Base-by-base conservation (phyloP, 2,329 filamentous ascomycete genomes). In the Fusarium bulbicola region DNA sequence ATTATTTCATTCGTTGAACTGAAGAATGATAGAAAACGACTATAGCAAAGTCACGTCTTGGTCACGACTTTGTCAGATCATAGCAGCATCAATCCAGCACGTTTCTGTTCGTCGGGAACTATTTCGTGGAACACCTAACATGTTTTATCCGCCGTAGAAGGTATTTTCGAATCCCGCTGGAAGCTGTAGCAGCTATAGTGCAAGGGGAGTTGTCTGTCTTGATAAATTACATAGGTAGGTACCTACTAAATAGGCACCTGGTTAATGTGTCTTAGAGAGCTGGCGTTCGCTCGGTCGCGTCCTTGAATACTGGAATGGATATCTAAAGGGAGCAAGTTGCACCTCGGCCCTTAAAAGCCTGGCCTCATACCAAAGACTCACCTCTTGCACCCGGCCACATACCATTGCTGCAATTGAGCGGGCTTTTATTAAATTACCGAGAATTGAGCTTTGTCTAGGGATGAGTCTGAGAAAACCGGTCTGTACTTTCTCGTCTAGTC, bases 291-390 rank as follows among this genome's bases (percentile, higher is more conserved):
- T 39, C 32, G n/a, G 34, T 54, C 15, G 10, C 36, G 21, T 21
- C 12, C 12, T 50, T 53, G 11, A 32, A 40, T 24, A 36, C 57
- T 74, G 73, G 73, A 75, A 75, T 75, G 73, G 26, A 46, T 59
- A 20, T 37, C 45, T 45, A n/a, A 63, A 42, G 58, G 65, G 66
- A 63, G 67, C 52, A 60, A 59, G 37, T 50, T 43, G 26, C 54
- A 59, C 60, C 49, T 65, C 18, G 52, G 50, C 47, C 71, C 47
- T 37, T 60, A 36, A 34, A 50, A 59, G 63, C 60, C 66, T 62
- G 58, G 50, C 60, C 63, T 56, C 73, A 72, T 75, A 49, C 73
- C 73, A 75, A 70, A 65, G 57, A n/a, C 13, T 69, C 43, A 46
- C 40, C 39, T 52, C 57, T 40, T 66, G 50, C 24, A 60, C 40